These are phyloP conservation scores for Knoxdaviesia capensis DNA, from an alignment of 2,329 filamentous ascomycete genomes.

Conservation along the genomic window DNA sequence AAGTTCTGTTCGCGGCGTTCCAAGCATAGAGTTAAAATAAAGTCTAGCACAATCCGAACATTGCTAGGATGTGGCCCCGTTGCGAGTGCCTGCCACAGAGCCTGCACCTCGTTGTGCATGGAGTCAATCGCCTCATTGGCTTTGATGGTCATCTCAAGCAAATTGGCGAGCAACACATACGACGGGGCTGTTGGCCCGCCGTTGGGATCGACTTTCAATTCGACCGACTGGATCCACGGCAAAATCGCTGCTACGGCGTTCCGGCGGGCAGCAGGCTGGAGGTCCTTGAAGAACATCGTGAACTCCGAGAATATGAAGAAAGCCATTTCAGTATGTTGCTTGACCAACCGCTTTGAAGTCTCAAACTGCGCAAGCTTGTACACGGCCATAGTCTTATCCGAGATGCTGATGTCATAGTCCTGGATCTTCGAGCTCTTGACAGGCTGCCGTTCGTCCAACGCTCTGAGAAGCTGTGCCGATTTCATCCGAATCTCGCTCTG, in stretches of 20 bases:
- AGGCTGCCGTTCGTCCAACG: constrained; percentile 61
- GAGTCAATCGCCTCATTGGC: constrained; percentile 43
- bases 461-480: constrained; percentile 61
- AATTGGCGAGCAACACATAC: constrained; percentile 84
- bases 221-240: constrained; percentile 90
- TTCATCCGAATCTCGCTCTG: constrained; percentile 77
- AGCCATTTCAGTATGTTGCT: constrained; percentile 72
- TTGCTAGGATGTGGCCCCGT: constrained; percentile 87
- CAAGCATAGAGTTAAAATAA: constrained; percentile 84
- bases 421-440: constrained; percentile 70
- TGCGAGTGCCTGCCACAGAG: constrained; percentile 87
- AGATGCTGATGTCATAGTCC: constrained; percentile 95
- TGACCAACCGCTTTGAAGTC: constrained; percentile 75
- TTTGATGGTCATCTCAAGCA: constrained; percentile 91
- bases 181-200: constrained; percentile 80
- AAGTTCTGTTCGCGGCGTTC: constrained; percentile 95
- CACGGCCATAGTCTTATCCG: constrained; percentile 93
- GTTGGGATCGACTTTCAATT: constrained; percentile 78
- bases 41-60: constrained; percentile 83
- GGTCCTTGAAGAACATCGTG: constrained; percentile 75
- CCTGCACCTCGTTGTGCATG: constrained; percentile 91
- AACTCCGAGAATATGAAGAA: constrained; percentile 96
- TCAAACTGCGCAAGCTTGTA: constrained; percentile 97
- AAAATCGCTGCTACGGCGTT: constrained; percentile 89
- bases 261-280: constrained; percentile 64